Evolutionary conservation across 2,329 filamentous ascomycete genomes (phyloP).

Genomic region (Chaetomiaceae sp.): DNA sequence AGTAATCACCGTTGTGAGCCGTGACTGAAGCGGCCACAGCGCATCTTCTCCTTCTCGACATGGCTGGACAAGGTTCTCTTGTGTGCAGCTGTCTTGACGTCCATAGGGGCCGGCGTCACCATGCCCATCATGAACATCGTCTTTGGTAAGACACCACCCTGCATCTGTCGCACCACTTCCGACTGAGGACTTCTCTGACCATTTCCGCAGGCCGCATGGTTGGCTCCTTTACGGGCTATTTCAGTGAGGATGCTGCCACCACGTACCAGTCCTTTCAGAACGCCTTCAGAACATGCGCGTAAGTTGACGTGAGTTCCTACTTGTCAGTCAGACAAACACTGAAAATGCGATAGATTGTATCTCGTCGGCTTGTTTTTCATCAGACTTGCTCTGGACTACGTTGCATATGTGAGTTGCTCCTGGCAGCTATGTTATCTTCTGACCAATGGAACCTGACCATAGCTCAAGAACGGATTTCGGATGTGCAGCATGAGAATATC

Average conservation of each 20-base stretch:
- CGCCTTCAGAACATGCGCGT: slow-evolving; percentile 28
- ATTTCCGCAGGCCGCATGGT: slow-evolving; percentile 26
- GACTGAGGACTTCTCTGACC: background rate
- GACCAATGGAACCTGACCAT: background rate
- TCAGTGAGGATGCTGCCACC: slow-evolving; percentile 21
- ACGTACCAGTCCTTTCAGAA: slow-evolving; percentile 25
- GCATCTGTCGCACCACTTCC: background rate
- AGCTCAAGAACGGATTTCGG: slow-evolving; percentile 44
- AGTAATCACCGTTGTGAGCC: background rate
- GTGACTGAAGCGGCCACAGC: slow-evolving; percentile 13
- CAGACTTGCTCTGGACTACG: slow-evolving; percentile 56
- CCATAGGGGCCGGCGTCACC: slow-evolving; percentile 48
- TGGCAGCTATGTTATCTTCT: slow-evolving; percentile 2
- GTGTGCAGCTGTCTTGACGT: slow-evolving; percentile 40
- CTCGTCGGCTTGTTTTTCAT: slow-evolving; percentile 65
- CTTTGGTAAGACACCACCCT: slow-evolving; percentile 41
- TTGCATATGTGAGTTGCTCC: slow-evolving; percentile 25
- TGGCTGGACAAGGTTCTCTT: slow-evolving; percentile 46
- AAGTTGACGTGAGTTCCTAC: slow-evolving; percentile 30
- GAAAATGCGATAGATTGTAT: slow-evolving; percentile 43
- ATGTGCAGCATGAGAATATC: slow-evolving; percentile 56
- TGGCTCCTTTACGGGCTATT: slow-evolving; percentile 29
- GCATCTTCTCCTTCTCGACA: slow-evolving; percentile 49
- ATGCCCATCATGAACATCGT: slow-evolving; percentile 56
- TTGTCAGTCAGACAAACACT: background rate